These are phyloP conservation scores for Geotrichum aggregatum DNA, from an alignment of 1,139 yeast genomes.

Conservation along the genomic window DNA sequence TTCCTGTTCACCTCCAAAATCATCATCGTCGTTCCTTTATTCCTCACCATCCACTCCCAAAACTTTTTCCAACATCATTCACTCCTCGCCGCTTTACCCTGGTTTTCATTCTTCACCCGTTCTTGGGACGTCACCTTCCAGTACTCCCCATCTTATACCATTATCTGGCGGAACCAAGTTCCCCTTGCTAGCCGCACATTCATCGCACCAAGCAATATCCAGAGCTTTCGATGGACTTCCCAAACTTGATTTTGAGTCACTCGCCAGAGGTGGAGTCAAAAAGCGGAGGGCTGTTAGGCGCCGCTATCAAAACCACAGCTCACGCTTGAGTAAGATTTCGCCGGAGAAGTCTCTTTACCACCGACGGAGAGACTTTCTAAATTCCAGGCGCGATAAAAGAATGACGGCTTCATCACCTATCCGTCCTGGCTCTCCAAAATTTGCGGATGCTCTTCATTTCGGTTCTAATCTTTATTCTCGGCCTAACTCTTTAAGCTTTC, in stretches of 20 bases:
- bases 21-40: background rate
- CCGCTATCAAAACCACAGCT: background rate
- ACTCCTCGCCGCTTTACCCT: conserved; percentile 19
- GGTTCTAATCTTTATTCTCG: too few species aligned
- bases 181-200: background rate
- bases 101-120: conserved; percentile 19
- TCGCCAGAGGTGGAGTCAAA: conserved; percentile 4
- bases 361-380: conserved; percentile 9
- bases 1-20: conserved; percentile 16
- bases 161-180: background rate
- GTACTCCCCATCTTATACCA: conserved; percentile 14
- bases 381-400: conserved; percentile 3
- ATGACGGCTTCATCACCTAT: conserved; percentile 13
- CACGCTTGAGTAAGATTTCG: background rate
- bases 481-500: too few species aligned
- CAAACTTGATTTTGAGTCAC: conserved; percentile 11
- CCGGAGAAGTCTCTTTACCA: conserved; percentile 4
- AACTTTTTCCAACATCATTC: conserved; percentile 18
- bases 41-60: conserved; percentile 19
- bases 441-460: conserved; percentile 8
- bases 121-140: conserved; percentile 15
- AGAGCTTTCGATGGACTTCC: conserved; percentile 5
- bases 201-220: background rate
- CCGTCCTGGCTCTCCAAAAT: conserved; percentile 8
- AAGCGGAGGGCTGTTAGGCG: background rate